These are phyloP conservation scores for Epichloe coenophiala DNA, from an alignment of 2,329 filamentous ascomycete genomes.

Conservation along the genomic window DNA sequence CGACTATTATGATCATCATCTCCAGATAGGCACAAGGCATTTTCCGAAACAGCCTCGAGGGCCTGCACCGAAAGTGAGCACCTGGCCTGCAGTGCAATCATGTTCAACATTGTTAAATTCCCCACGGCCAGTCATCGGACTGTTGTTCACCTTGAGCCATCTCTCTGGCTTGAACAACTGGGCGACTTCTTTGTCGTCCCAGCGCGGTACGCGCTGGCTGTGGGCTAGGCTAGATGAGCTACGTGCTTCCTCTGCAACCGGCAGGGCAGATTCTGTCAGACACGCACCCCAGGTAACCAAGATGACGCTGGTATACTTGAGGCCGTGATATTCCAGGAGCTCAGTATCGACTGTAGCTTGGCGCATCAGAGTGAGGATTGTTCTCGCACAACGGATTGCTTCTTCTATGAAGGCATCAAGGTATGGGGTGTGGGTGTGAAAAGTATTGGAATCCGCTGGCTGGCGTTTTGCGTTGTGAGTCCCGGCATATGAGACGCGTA, in stretches of 20 bases:
- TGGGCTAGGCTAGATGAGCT: conserved; percentile 8
- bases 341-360: conserved; percentile 18
- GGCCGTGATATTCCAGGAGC: conserved; percentile 19
- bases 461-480: conserved; percentile 9
- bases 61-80: conserved; percentile 13
- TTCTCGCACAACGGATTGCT: conserved; percentile 16
- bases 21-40: conserved; percentile 15
- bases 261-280: not conserved
- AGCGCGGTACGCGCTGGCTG: conserved; percentile 10
- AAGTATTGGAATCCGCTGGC: conserved; percentile 17
- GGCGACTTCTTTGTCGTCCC: conserved; percentile 13
- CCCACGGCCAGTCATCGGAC: not conserved
- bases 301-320: conserved; percentile 20
- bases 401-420: conserved; percentile 21
- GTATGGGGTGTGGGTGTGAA: conserved; percentile 12
- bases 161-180: conserved; percentile 23
- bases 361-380: conserved; percentile 14
- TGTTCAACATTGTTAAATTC: not conserved
- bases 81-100: not conserved
- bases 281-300: conserved; percentile 13
- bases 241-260: conserved; percentile 3
- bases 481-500: conserved; percentile 8
- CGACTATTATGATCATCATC: conserved; percentile 11
- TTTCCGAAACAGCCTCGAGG: conserved; percentile 15
- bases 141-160: conserved; percentile 17